Base-by-base conservation (phyloP, 441 rosid genomes). In the Raphanus hybrid region DNA sequence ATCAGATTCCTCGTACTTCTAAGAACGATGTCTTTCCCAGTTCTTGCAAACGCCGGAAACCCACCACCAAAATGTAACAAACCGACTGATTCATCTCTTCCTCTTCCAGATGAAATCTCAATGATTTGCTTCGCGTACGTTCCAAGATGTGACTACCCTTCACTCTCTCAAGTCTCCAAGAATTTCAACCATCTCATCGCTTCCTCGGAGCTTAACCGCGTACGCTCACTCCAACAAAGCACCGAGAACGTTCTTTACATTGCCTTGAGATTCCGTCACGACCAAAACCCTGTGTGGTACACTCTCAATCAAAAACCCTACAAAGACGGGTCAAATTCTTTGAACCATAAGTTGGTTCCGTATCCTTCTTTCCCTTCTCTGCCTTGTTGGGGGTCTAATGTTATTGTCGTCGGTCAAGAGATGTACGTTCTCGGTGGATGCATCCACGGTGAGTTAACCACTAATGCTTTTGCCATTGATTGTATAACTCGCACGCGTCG, bases 351-450 rank as follows among this genome's bases (percentile, higher is more conserved):
- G 14, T 80, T 87, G 67, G 64, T 82, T 81, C 86, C 86, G 0
- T 34, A 86, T 54, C 84, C 89, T 0, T 85, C 87, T 0, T 57
- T 86, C 8, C 95, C 97, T 2, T 80, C 84, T 6, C 14, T 78
- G 3, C 76, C 81, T 58, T 71, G 35, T 10, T 71, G 88, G 32
- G 87, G 92, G 68, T 83, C 93, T 73, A 83, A 91, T 0, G 78
- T 81, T 16, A 16, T 16, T 16, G 18, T 16, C 18, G 1, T 16
- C 1, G 91, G 87, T 4, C 81, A 81, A 27, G 71, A 57, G 59
- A 85, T 90, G 20, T 90, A 81, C 65, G 88, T 87, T 4, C 59
- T 92, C 57, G 94, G 97, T 1, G 95, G 95, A 8, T 92, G 86
- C 64, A 12, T 81, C 55, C 64, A 84, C 10, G 92, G 87, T 60